Evolutionary conservation across 768 basidiomycete genomes (phyloP).

Genomic region (Dacryopinax primogenitus): DNA sequence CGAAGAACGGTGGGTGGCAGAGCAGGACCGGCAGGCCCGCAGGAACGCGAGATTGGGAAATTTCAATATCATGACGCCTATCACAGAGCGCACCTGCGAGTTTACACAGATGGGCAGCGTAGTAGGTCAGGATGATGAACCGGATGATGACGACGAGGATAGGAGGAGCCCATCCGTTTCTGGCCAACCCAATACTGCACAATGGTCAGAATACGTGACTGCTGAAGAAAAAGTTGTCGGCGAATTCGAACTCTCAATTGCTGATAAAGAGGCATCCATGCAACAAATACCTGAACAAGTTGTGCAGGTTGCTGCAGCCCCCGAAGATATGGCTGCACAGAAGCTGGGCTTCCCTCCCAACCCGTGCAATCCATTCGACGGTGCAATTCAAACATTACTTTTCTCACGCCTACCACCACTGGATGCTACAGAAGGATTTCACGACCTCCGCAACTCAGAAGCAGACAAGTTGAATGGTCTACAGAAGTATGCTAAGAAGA

Average conservation of each 20-base stretch:
- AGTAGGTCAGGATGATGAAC: conserved; percentile 8
- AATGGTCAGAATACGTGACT: conserved; percentile 1
- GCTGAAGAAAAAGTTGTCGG: not conserved
- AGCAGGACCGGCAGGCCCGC: conserved; percentile 1
- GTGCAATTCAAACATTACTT: conserved; percentile 46
- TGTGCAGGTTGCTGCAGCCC: not conserved
- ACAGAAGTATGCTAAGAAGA: conserved; percentile 52
- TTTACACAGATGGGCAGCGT: conserved; percentile 33
- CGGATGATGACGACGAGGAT: conserved; percentile 21
- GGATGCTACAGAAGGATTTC: conserved; percentile 21
- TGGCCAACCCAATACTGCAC: not conserved
- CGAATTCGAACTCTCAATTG: not conserved
- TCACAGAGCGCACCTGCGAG: conserved; percentile 88
- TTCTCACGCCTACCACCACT: conserved; percentile 47
- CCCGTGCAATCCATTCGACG: conserved; percentile 78
- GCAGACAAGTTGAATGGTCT: conserved; percentile 52
- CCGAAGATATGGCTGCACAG: not conserved
- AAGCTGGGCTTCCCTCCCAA: conserved; percentile 41
- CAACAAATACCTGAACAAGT: not conserved
- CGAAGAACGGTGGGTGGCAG: not conserved
- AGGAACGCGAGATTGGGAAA: conserved; percentile 44
- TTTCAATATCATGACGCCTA: conserved; percentile 93
- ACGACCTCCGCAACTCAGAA: conserved; percentile 22
- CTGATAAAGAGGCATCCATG: not conserved
- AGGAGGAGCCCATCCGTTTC: conserved; percentile 10